Percentiles rank a stretch among this genome's conserved stretches.
Evolutionary conservation across 306 rosid genomes (phyloP).

Genomic region (Sicyos baderoa): DNA sequence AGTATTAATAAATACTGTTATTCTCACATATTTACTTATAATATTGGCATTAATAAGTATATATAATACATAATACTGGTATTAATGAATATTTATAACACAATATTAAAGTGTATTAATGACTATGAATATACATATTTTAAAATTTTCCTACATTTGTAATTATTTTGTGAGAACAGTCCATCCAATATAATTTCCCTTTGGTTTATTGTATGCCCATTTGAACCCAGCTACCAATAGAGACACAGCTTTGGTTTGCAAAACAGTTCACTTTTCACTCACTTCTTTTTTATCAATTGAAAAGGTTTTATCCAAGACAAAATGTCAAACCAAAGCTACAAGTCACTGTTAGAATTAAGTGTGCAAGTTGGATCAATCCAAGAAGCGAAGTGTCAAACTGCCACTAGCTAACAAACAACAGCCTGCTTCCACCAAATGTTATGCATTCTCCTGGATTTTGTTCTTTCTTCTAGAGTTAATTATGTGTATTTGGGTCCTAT

Average conservation of each 20-base stretch:
- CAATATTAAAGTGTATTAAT: no score
- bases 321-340: no score
- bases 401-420: neutral
- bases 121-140: no score
- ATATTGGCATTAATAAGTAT: no score
- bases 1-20: no score
- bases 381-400: neutral
- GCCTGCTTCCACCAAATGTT: slow-evolving; percentile 11
- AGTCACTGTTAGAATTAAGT: neutral
- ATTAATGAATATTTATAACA: no score
- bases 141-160: no score
- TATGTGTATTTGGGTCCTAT: slow-evolving; percentile 8
- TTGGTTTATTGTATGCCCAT: slow-evolving; percentile 1
- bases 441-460: neutral
- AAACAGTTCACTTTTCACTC: neutral
- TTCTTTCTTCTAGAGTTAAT: slow-evolving; percentile 5
- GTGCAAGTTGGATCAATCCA: neutral
- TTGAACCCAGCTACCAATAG: neutral
- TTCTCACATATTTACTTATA: no score
- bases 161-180: no score
- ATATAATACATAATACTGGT: no score
- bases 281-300: slow-evolving; percentile 3
- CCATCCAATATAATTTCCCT: no score
- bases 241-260: neutral
- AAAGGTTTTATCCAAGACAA: neutral